phyloP scores from a whole-genome alignment of 352 stramenopile genomes.

The Globisporangium abappressorium region DNA sequence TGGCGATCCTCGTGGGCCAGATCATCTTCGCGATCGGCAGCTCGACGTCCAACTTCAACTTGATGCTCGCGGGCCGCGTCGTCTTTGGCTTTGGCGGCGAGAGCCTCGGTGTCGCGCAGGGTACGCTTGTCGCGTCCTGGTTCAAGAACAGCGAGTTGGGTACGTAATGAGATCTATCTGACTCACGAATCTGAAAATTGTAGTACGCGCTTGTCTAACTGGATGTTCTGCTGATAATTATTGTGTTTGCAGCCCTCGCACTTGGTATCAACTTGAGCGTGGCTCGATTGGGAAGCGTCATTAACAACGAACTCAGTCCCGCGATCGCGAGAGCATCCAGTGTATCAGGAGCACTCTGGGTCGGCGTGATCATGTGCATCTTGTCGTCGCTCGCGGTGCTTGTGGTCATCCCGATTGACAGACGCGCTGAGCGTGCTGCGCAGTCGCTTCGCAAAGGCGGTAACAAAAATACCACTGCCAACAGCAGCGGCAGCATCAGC shows the following conservation, averaged over 20 bases:
- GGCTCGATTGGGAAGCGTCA: conserved; percentile 85
- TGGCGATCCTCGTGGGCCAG: conserved; percentile 79
- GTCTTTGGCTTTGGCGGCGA: conserved; percentile 93
- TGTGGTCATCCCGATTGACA: conserved; percentile 81
- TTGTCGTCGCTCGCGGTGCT: conserved; percentile 65
- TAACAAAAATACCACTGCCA: conserved; percentile 17
- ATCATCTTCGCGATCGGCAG: conserved; percentile 87
- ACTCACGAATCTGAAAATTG: background rate
- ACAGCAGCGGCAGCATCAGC: conserved; percentile 37
- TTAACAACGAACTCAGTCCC: conserved; percentile 91
- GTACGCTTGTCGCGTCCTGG: conserved; percentile 89
- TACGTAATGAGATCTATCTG: conserved; percentile 5
- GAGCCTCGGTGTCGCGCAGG: conserved; percentile 88
- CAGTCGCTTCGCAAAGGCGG: conserved; percentile 8
- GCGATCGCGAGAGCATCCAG: conserved; percentile 60
- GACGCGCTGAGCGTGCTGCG: conserved; percentile 38
- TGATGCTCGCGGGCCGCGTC: conserved; percentile 84
- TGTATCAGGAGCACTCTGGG: conserved; percentile 80
- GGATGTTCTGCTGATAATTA: background rate
- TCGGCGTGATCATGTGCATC: conserved; percentile 82
- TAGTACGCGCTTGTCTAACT: background rate
- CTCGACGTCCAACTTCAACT: conserved; percentile 70
- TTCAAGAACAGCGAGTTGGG: conserved; percentile 91
- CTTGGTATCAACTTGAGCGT: conserved; percentile 93
- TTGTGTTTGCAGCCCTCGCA: conserved; percentile 62